Conservation (phyloP, 306 rosid species). For the Amphicarpaea edgeworthii region DNA sequence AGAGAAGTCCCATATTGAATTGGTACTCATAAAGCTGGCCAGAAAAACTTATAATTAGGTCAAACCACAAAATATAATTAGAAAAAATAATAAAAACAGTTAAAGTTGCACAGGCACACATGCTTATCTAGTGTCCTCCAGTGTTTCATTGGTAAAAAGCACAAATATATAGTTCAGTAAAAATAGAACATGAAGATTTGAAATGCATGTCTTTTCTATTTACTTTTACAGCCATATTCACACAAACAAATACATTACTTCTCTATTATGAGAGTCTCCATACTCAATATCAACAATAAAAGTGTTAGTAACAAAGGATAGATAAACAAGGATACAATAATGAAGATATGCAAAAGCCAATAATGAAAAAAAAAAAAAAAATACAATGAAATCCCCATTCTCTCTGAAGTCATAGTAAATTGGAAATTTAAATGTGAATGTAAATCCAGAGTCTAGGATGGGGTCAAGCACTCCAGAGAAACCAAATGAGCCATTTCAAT, state of each 20-base stretch:
- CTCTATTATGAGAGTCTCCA: too few relatives aligned
- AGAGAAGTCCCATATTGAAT: slow-evolving; percentile 94
- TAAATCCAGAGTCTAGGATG: slow-evolving; percentile 8
- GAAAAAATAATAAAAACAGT: neutral
- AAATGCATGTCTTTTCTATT: neutral
- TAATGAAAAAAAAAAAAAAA: neutral
- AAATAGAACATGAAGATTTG: neutral
- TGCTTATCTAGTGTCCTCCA: neutral
- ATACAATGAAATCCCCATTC: neutral
- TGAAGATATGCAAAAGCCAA: neutral
- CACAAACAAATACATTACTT: neutral
- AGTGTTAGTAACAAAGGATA: neutral
- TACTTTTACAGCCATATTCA: neutral
- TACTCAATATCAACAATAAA: too few relatives aligned
- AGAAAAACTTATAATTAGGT: slow-evolving; percentile 32
- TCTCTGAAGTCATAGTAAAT: neutral
- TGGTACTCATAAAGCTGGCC: slow-evolving; percentile 93
- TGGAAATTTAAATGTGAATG: too few relatives aligned
- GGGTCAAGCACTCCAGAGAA: slow-evolving; percentile 7
- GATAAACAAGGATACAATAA: slow-evolving; percentile 21
- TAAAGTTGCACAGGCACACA: neutral
- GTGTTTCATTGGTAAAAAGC: neutral
- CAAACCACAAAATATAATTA: neutral
- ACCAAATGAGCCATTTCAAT: neutral
- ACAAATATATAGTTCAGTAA: neutral